These are phyloP conservation scores for Brachypodium distachyon DNA, from an alignment of 202 grass and related monocot genomes.

Conservation along the genomic window DNA sequence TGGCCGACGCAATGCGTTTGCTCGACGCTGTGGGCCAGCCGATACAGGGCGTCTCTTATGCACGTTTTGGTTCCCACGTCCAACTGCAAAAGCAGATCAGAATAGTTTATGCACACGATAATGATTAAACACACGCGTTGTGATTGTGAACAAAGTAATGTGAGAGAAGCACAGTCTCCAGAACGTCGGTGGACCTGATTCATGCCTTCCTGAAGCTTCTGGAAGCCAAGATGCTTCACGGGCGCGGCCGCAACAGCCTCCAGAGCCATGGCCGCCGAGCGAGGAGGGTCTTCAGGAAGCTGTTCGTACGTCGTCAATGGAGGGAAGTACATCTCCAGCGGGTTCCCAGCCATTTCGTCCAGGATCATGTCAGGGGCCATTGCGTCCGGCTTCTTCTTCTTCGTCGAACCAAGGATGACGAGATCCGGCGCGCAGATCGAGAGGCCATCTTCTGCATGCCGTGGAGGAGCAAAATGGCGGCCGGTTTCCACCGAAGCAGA, in stretches of 20 bases:
- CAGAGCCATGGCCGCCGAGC: not conserved
- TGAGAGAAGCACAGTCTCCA: too few relatives aligned
- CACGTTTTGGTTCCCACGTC: constrained; percentile 36
- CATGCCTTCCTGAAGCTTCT: constrained; percentile 50
- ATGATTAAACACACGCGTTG: not conserved
- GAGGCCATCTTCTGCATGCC: constrained; percentile 2
- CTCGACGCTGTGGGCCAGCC: constrained; percentile 41
- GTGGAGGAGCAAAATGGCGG: not conserved
- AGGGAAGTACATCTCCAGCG: constrained; percentile 30
- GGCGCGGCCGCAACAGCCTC: constrained; percentile 14
- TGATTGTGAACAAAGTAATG: not conserved
- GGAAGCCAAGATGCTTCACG: constrained; percentile 32
- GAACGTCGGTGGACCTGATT: constrained; percentile 45
- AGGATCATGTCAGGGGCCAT: constrained; percentile 36
- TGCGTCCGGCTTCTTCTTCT: not conserved
- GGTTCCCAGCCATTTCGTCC: constrained; percentile 37
- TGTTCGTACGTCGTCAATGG: not conserved
- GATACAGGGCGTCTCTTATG: constrained; percentile 51
- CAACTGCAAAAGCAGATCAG: constrained; percentile 31
- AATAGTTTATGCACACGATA: not conserved
- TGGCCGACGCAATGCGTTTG: constrained; percentile 19
- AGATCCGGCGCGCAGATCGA: too few relatives aligned
- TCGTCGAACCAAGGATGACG: too few relatives aligned
- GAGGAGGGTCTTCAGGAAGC: too few relatives aligned
- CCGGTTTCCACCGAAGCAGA: not conserved